Base-by-base conservation (phyloP, 805 yeast genomes). In the Crinitomyces ghanaensis region DNA sequence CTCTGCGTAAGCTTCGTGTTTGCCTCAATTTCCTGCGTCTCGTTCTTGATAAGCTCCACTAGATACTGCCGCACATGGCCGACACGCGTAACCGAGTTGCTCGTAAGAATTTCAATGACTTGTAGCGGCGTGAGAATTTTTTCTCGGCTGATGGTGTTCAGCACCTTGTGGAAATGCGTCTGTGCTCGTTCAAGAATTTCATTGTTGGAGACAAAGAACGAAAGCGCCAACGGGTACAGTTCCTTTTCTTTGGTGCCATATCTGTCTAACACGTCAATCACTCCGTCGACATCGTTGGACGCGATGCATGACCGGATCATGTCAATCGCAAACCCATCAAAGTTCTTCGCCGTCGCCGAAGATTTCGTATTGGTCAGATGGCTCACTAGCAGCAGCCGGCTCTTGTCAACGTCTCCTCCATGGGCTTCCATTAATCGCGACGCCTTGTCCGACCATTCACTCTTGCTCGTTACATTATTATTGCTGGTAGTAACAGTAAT, bases 31-130 rank as follows among this genome's bases (percentile, higher is more conserved):
- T 81, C 93, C 25, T 62, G 61, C 37, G 69, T 69, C 44, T 77
- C 79, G 2, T 60, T 52, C 27, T 70, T 65, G 28, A 85, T 66
- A 40, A 72, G 69, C 6, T 72, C 72, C 8, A 79, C 60, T 19
- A 91, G 58, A 36, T 75, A 74, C 17, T 75, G 74, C 48, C 77
- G 77, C 19, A 91, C 65, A 15, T 81, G 55, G 0, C 93, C 94
- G 22, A 82, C 66, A 0, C 79, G 72, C 0, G 83, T 72, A 19
- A 68, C 73, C 8, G 72, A 72, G 27, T 74, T 73, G 2, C 66
- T 53, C 26, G 84, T 68, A 27, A 85, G 54, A 2, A 75, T 67
- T 40, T 77, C 75, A n/a, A 88, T 63, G 2, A 91, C 60, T 43
- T 86, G 95, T 13, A 83, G 54, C 0, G 93, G 80, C 0, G 93